Evolutionary conservation across 768 basidiomycete species (phyloP).

Genomic region (Nevesoporus exiguus): DNA sequence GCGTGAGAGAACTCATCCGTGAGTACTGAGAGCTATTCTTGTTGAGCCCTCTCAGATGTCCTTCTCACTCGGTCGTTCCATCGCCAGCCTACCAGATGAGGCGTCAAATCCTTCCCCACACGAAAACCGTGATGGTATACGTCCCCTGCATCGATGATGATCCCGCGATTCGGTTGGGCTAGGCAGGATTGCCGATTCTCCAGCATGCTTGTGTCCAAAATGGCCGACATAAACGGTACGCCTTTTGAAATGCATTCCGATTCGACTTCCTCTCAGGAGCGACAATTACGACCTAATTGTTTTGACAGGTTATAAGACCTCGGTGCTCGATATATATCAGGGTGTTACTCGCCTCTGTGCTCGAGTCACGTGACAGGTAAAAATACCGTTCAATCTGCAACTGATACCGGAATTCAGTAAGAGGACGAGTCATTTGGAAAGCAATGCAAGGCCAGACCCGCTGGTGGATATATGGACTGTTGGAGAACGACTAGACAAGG

Average conservation of each 20-base stretch:
- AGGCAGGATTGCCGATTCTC: not conserved
- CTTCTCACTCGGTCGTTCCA: not conserved
- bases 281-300: not conserved
- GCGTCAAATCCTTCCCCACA: not conserved
- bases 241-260: not conserved
- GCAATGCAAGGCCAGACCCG: slow-evolving; percentile 4
- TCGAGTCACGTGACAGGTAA: slow-evolving; percentile 5
- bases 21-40: not conserved
- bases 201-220: not conserved
- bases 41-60: not conserved
- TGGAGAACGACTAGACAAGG: not conserved
- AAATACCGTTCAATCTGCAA: not conserved
- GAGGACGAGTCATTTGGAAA: not conserved
- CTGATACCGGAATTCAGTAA: not conserved
- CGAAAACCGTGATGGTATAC: not conserved
- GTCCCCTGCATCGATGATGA: not conserved
- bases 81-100: not conserved
- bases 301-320: not conserved
- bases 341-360: not conserved
- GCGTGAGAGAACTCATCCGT: not conserved
- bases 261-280: not conserved
- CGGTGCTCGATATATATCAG: not conserved
- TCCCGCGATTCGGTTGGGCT: not conserved
- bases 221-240: not conserved
- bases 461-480: not conserved